Evolutionary conservation across 1,284 basidiomycete species (phyloP), one percentile per base, ranked within the genome.

Genomic region (Sphaerobolus stellatus): DNA sequence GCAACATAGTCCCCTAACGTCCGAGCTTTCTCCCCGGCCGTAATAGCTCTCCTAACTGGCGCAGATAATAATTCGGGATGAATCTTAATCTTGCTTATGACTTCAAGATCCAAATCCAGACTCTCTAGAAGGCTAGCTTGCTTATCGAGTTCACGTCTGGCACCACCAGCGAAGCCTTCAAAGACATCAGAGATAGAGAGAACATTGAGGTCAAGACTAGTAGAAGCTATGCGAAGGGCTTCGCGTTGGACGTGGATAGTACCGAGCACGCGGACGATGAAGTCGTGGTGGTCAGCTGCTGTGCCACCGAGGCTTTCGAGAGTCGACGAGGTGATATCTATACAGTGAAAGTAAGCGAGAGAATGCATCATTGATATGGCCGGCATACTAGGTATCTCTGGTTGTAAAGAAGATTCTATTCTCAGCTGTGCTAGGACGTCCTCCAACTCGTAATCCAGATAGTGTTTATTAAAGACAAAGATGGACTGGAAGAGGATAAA

Each of bases 1-100:
- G 83, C 85, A 20, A 93, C 89, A 67, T 92, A 93, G 65, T 90
- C 88, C 6, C 84, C 88, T 51, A 92, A 68, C n/a, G 83, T 86
- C 47, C 89, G 76, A 6, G 77, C 77, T 50, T 75, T 81, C 48
- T 84, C 83, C 2, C 87, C 88, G 0, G 77, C 72, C 56, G 88
- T 85, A 48, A 88, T 86, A 2, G 84, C 82, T 59, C 78, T 82
- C 34, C 84, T 74, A 49, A 83, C 80, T 2, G 78, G 71, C 3
- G 74, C 68, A n/a, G 84, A 87, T 66, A 91, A 71, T 61, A 92
- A 91, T 56, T 90, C 88, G 41, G 78, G 75, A 63, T 91, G 88
- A 6, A 92, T 79, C 48, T 73, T 72, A 11, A 92, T 82, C 29
- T 75, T 76, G 31, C 76, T 74, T 38, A 88, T 81, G 49, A 90